Evolutionary conservation across 1,139 yeast species (phyloP).

Genomic region (Meyerozyma guilliermondii): DNA sequence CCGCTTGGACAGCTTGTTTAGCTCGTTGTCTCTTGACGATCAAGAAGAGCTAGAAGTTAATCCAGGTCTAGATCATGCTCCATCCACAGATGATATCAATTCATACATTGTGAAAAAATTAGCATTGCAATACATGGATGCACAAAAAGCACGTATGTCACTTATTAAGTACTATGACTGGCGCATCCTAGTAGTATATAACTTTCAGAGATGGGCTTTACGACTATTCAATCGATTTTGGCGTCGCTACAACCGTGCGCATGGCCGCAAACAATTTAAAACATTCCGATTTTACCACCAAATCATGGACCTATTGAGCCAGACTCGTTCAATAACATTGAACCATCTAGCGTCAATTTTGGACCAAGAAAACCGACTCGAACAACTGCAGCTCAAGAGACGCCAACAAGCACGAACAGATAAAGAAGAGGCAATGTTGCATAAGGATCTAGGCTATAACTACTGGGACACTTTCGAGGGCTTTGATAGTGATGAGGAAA

Average conservation of each 20-base stretch:
- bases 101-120: conserved; percentile 24
- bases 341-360: conserved; percentile 23
- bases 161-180: conserved; percentile 23
- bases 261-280: conserved; percentile 13
- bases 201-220: conserved; percentile 34
- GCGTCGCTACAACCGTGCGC: conserved; percentile 21
- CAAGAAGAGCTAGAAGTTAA: conserved; percentile 3
- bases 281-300: conserved; percentile 20
- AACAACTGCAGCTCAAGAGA: conserved; percentile 13
- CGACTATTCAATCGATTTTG: conserved; percentile 35
- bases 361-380: conserved; percentile 23
- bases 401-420: conserved; percentile 10
- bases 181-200: conserved; percentile 18
- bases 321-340: conserved; percentile 14
- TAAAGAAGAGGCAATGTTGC: conserved; percentile 13
- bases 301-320: conserved; percentile 18
- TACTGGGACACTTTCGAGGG: conserved; percentile 9
- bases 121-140: conserved; percentile 18
- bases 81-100: conserved; percentile 11
- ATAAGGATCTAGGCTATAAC: conserved; percentile 11
- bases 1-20: conserved; percentile 11
- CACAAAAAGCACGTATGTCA: conserved; percentile 12
- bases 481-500: conserved; percentile 24
- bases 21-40: conserved; percentile 11
- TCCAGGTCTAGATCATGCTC: background rate